These are phyloP conservation scores for Auriscalpium vulgare DNA, from an alignment of 768 basidiomycete genomes.

Conservation along the genomic window DNA sequence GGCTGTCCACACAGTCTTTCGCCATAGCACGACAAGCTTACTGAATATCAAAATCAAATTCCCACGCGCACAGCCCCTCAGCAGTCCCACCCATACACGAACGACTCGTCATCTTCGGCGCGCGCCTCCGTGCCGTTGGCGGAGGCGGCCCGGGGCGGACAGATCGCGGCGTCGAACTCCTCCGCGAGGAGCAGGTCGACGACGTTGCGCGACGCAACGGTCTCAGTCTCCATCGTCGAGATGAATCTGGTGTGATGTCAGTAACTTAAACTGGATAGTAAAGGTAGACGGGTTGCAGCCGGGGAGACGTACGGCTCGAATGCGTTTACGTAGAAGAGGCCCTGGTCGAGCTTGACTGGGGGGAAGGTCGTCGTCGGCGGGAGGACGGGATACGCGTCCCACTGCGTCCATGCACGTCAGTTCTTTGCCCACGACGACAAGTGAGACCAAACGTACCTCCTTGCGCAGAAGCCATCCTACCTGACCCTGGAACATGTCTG, in stretches of 20 bases:
- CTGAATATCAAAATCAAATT: too few species aligned
- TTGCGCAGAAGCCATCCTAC: conserved; percentile 81
- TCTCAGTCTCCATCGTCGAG: conserved; percentile 93
- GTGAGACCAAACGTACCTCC: conserved; percentile 36
- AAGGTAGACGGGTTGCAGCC: background rate
- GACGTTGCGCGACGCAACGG: conserved; percentile 72
- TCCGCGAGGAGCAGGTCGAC: conserved; percentile 74
- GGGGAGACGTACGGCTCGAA: conserved; percentile 69
- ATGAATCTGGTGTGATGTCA: conserved; percentile 46
- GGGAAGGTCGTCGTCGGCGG: conserved; percentile 63
- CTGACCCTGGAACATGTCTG: conserved; percentile 51
- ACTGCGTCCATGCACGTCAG: conserved; percentile 33
- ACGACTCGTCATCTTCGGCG: conserved; percentile 2
- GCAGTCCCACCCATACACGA: conserved; percentile 19
- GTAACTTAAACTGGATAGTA: conserved; percentile 1
- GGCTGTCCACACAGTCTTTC: too few species aligned
- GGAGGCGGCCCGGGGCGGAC: conserved; percentile 25
- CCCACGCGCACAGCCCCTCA: background rate
- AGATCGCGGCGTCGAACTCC: conserved; percentile 64
- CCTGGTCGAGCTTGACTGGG: conserved; percentile 66
- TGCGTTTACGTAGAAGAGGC: conserved; percentile 86
- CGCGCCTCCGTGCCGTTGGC: conserved; percentile 10
- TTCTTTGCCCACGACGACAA: conserved; percentile 4
- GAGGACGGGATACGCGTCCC: conserved; percentile 75
- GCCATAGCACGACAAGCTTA: too few species aligned